A percentile compares a stretch with the other conserved stretches of the same genome.
These are phyloP conservation scores for Amaranthus hypochondriacus DNA, from an alignment of 148 eudicot species.

Conservation along the genomic window DNA sequence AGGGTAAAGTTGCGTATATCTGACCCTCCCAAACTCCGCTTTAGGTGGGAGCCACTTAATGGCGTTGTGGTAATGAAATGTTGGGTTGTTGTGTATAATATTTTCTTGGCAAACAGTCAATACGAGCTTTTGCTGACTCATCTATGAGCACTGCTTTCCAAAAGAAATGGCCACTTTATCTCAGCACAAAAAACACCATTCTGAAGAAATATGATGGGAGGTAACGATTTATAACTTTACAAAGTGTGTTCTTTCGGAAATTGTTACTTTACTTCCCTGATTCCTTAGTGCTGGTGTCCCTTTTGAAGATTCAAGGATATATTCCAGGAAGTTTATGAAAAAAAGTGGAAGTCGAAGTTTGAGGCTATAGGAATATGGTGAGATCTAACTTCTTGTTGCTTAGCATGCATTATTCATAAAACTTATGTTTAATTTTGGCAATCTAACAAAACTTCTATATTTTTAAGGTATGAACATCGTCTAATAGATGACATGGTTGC, in stretches of 20 bases:
- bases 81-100: neutral
- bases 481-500: constrained; percentile 99
- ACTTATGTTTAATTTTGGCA: neutral
- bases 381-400: neutral
- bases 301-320: constrained; percentile 80
- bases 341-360: constrained; percentile 67
- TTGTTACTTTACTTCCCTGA: neutral
- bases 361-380: constrained; percentile 88
- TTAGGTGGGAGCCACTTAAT: too few relatives aligned
- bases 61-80: too few relatives aligned
- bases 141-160: constrained; percentile 76
- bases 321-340: constrained; percentile 85
- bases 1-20: too few relatives aligned
- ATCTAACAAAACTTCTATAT: neutral
- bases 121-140: constrained; percentile 41
- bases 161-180: constrained; percentile 93
- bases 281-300: neutral
- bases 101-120: constrained; percentile 2
- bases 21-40: too few relatives aligned
- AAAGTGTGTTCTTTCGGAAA: neutral
- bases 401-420: neutral
- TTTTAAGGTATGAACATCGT: constrained; percentile 84
- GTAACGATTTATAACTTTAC: constrained; percentile 23
- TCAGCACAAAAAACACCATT: constrained; percentile 93
- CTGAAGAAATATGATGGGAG: constrained; percentile 92